Evolutionary conservation across 495 filamentous ascomycete genomes (phyloP).

Genomic region (Evernia prunastri): DNA sequence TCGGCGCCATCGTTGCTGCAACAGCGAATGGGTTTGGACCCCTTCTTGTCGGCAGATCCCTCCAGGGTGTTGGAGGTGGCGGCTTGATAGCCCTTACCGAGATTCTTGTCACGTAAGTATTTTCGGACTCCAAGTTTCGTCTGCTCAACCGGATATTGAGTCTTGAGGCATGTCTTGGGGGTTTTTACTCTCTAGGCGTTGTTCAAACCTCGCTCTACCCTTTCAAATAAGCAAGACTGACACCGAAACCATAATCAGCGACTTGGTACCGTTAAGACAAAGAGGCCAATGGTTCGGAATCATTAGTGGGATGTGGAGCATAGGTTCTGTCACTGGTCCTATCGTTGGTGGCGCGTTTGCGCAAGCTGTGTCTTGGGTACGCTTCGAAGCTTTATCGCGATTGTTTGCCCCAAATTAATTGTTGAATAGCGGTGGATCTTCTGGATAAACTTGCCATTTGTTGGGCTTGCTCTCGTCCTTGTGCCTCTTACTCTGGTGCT

Average conservation of each 20-base stretch:
- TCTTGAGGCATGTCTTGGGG: too few species aligned
- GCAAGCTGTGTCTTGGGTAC: slow-evolving; percentile 55
- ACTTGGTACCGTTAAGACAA: slow-evolving; percentile 45
- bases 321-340: slow-evolving; percentile 63
- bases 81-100: slow-evolving; percentile 58
- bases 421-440: slow-evolving; percentile 43
- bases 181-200: too few species aligned
- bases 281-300: slow-evolving; percentile 48
- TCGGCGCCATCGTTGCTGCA: slow-evolving; percentile 32
- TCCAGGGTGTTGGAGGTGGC: slow-evolving; percentile 70
- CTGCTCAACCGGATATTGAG: too few species aligned
- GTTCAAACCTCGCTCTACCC: too few species aligned
- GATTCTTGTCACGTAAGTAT: slow-evolving; percentile 61
- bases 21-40: slow-evolving; percentile 50
- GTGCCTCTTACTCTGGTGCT: slow-evolving; percentile 47
- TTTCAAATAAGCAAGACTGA: too few species aligned
- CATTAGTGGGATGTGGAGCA: slow-evolving; percentile 51
- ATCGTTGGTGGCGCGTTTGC: slow-evolving; percentile 64
- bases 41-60: slow-evolving; percentile 56
- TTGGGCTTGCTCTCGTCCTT: slow-evolving; percentile 40
- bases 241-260: too few species aligned
- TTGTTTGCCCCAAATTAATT: background rate
- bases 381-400: slow-evolving; percentile 5
- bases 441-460: slow-evolving; percentile 53
- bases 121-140: too few species aligned